These are phyloP conservation scores for Salicornia ramosissima DNA, from an alignment of 148 eudicot genomes.

Conservation along the genomic window DNA sequence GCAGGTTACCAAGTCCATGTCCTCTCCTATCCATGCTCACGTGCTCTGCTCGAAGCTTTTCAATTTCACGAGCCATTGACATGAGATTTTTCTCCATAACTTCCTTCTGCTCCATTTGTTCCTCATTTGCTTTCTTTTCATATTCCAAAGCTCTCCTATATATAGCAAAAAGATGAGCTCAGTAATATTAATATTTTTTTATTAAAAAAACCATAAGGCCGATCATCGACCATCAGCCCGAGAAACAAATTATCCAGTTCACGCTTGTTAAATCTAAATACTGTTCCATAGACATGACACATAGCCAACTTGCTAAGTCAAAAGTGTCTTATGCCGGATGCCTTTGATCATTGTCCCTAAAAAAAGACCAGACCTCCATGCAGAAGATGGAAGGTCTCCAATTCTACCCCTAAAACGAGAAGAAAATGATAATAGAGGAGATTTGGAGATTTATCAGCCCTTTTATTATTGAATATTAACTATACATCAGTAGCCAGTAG, in stretches of 20 bases:
- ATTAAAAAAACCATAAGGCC: slow-evolving; percentile 6
- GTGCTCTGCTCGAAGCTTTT: slow-evolving; percentile 72
- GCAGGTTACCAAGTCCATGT: slow-evolving; percentile 42
- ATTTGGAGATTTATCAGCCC: not conserved
- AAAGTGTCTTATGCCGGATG: not conserved
- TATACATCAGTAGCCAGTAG: too few species aligned
- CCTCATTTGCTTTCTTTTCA: slow-evolving; percentile 76
- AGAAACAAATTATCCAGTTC: slow-evolving; percentile 3
- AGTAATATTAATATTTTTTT: too few species aligned
- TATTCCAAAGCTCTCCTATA: slow-evolving; percentile 69
- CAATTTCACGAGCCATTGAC: slow-evolving; percentile 75
- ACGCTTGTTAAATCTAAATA: not conserved
- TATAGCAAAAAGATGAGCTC: slow-evolving; percentile 10
- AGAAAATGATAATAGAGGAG: not conserved
- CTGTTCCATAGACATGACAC: not conserved
- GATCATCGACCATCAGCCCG: slow-evolving; percentile 7
- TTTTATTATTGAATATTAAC: too few species aligned
- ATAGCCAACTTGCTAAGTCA: not conserved
- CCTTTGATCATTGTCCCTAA: too few species aligned
- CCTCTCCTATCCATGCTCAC: slow-evolving; percentile 47
- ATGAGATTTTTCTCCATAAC: slow-evolving; percentile 76
- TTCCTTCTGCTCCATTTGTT: slow-evolving; percentile 58
- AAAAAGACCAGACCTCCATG: not conserved
- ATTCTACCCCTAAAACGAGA: not conserved
- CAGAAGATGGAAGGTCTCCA: not conserved